Conservation (phyloP, 2,329 filamentous ascomycete genomes). For the Talaromyces verruculosus region DNA sequence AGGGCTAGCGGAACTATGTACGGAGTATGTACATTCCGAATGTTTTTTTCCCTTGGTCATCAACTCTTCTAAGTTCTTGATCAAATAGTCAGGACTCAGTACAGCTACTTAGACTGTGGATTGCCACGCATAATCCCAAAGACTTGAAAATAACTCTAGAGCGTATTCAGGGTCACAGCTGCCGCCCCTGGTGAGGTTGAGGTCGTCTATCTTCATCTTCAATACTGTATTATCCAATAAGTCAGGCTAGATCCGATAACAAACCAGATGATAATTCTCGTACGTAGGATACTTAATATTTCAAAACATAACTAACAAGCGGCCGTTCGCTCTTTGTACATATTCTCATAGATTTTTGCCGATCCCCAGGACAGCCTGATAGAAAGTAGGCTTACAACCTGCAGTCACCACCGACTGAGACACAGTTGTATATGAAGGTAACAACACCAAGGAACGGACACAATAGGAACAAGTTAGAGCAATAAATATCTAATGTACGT, state of each 20-base stretch:
- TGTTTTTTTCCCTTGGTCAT: background rate
- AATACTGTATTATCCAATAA: background rate
- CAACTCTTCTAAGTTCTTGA: background rate
- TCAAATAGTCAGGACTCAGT: no score
- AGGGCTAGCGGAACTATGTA: background rate
- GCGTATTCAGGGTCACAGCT: background rate
- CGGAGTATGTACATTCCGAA: background rate
- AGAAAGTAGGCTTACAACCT: background rate
- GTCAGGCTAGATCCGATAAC: background rate
- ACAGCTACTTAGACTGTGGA: background rate
- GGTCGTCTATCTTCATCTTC: no score
- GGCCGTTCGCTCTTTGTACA: background rate
- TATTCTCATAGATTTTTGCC: background rate
- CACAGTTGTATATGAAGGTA: background rate
- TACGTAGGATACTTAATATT: background rate
- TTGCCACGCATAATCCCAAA: background rate
- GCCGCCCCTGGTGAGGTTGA: background rate
- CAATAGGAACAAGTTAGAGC: background rate
- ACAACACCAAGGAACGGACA: background rate
- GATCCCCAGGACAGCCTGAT: background rate
- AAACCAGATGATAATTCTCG: background rate
- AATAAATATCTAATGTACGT: background rate
- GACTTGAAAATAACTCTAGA: background rate
- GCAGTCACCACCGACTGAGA: background rate
- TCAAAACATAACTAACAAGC: background rate